Percentiles rank a stretch among this genome's conserved stretches.
phyloP scores from a whole-genome alignment of 73 alveolate genomes.

The Loxodes magnus region DNA sequence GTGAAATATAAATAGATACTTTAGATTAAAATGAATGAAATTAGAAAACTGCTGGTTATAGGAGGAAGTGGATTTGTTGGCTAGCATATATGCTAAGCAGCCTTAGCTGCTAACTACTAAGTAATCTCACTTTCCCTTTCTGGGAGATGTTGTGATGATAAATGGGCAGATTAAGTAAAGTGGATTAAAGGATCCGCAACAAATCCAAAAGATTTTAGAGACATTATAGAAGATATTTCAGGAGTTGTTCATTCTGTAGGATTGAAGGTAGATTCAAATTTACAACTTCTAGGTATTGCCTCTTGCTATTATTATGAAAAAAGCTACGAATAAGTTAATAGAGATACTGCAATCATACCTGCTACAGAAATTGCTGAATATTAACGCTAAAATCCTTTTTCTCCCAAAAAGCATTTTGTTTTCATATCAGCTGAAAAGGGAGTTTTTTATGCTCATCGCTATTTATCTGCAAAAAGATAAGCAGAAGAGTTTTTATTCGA shows the following conservation, averaged over 20 bases:
- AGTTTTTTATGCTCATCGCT: not conserved
- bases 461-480: not conserved
- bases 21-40: too few species aligned
- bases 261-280: not conserved
- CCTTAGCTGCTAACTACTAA: not conserved
- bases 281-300: not conserved
- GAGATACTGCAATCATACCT: constrained; percentile 5
- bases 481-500: not conserved
- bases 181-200: not conserved
- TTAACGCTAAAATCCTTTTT: not conserved
- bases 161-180: not conserved
- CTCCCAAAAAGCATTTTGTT: not conserved
- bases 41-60: too few species aligned
- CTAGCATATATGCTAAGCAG: constrained; percentile 2
- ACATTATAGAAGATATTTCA: not conserved
- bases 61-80: constrained; percentile 19
- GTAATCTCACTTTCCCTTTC: constrained; percentile 6
- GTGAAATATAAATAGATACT: too few species aligned
- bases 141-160: not conserved
- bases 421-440: not conserved
- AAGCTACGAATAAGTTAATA: not conserved
- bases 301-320: not conserved
- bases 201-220: not conserved
- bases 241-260: constrained; percentile 3
- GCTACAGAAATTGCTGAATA: not conserved